phyloP scores from a whole-genome alignment of 1,284 basidiomycete species.

The Lentinula novae-zelandiae region DNA sequence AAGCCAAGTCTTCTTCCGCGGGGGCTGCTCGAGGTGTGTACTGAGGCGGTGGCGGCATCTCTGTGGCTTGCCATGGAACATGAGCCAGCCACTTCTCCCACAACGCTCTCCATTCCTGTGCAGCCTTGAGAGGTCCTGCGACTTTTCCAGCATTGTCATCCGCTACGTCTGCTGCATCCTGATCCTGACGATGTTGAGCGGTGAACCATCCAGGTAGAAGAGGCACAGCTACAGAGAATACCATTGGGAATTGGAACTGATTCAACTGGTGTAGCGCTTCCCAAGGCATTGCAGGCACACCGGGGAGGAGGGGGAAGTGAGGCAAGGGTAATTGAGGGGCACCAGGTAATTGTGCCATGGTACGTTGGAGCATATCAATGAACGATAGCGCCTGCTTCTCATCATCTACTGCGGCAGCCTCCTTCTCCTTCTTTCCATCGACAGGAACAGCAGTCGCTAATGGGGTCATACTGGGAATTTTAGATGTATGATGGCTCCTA shows the following conservation, averaged over 20 bases:
- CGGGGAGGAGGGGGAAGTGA: conserved; percentile 46
- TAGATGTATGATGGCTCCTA: conserved; percentile 21
- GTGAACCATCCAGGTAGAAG: conserved; percentile 12
- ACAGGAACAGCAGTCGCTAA: conserved; percentile 10
- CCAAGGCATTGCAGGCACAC: conserved; percentile 63
- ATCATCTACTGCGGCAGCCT: conserved; percentile 27
- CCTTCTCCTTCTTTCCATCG: conserved; percentile 17
- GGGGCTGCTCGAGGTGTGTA: conserved; percentile 55
- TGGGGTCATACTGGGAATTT: conserved; percentile 23
- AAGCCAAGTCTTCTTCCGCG: conserved; percentile 10
- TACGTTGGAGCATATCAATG: conserved; percentile 70
- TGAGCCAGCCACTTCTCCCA: conserved; percentile 75
- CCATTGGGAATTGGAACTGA: conserved; percentile 62
- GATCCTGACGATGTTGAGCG: not conserved
- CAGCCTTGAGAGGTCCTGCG: conserved; percentile 30
- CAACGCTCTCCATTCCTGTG: conserved; percentile 53
- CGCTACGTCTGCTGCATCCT: conserved; percentile 23
- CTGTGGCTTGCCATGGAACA: conserved; percentile 42
- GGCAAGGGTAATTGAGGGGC: conserved; percentile 55
- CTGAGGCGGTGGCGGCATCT: conserved; percentile 60
- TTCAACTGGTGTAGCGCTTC: conserved; percentile 58
- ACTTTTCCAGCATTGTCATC: conserved; percentile 28
- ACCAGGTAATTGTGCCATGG: conserved; percentile 64
- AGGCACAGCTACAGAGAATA: conserved; percentile 57
- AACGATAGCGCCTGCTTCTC: conserved; percentile 70